These are phyloP conservation scores for Periconia digitata DNA, from an alignment of 2,329 filamentous ascomycete species.

Conservation along the genomic window DNA sequence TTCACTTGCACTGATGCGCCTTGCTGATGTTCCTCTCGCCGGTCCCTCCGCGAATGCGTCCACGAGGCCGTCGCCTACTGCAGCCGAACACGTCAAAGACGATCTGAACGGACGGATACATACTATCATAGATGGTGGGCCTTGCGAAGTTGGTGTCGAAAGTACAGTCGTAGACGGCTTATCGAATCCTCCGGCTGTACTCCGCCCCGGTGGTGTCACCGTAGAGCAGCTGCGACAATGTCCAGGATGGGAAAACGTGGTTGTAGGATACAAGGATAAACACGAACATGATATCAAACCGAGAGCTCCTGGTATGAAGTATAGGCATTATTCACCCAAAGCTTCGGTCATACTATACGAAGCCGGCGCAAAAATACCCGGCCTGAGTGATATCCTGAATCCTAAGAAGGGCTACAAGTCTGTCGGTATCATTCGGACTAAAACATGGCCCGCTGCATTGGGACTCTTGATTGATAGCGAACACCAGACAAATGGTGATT, in stretches of 20 bases:
- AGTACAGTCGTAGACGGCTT: slow-evolving; percentile 96
- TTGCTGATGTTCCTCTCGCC: slow-evolving; percentile 77
- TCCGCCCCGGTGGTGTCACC: slow-evolving; percentile 84
- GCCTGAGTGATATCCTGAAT: slow-evolving; percentile 28
- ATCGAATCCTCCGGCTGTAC: slow-evolving; percentile 74
- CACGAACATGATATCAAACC: slow-evolving; percentile 67
- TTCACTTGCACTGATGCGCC: slow-evolving; percentile 83
- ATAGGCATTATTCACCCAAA: slow-evolving; percentile 93
- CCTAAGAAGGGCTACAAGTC: slow-evolving; percentile 22
- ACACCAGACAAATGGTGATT: slow-evolving; percentile 14
- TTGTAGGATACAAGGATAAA: slow-evolving; percentile 76
- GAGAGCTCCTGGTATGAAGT: slow-evolving; percentile 96
- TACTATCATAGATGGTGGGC: slow-evolving; percentile 84
- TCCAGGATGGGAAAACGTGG: slow-evolving; percentile 78
- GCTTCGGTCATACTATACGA: slow-evolving; percentile 86
- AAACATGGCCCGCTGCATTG: slow-evolving; percentile 25
- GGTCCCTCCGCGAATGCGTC: slow-evolving; percentile 94
- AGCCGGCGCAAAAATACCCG: slow-evolving; percentile 44
- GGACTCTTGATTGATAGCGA: slow-evolving; percentile 14
- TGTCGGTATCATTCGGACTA: slow-evolving; percentile 46
- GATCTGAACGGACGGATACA: slow-evolving; percentile 82
- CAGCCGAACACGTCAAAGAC: slow-evolving; percentile 83
- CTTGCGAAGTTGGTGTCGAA: slow-evolving; percentile 87
- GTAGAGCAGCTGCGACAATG: slow-evolving; percentile 75
- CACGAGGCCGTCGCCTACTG: slow-evolving; percentile 88